These are phyloP conservation scores for Phytopythium kandeliae DNA, from an alignment of 352 stramenopile species.

Conservation along the genomic window DNA sequence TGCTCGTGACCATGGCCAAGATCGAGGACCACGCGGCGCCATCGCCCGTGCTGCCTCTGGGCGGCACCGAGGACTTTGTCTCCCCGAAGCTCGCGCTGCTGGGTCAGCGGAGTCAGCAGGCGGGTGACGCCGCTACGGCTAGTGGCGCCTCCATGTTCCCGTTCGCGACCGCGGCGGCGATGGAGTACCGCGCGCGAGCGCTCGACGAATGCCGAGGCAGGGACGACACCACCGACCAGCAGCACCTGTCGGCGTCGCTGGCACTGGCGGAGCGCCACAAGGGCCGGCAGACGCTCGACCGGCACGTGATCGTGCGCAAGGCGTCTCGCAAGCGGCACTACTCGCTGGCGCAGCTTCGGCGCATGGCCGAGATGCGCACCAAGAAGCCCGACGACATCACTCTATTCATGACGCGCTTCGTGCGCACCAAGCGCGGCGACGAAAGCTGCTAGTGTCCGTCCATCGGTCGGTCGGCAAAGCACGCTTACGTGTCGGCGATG, in stretches of 20 bases:
- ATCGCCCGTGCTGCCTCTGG: constrained; percentile 1
- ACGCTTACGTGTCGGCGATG: constrained; percentile 61
- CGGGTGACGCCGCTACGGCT: neutral
- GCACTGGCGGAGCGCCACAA: constrained; percentile 47
- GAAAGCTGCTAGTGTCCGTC: too few species aligned
- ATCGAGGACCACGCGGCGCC: constrained; percentile 13
- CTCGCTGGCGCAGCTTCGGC: constrained; percentile 54
- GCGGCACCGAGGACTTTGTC: constrained; percentile 1
- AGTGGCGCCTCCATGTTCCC: constrained; percentile 26
- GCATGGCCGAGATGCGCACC: constrained; percentile 68
- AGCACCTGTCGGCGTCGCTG: constrained; percentile 43
- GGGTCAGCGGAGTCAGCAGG: too few species aligned
- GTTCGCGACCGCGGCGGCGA: constrained; percentile 55
- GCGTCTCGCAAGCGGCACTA: constrained; percentile 63
- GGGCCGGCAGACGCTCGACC: constrained; percentile 41
- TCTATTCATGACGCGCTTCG: constrained; percentile 57
- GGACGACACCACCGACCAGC: constrained; percentile 11
- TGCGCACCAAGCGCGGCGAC: too few species aligned
- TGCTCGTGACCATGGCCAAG: constrained; percentile 41
- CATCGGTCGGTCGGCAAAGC: too few species aligned
- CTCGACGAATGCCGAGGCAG: constrained; percentile 21
- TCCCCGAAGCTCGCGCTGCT: constrained; percentile 1
- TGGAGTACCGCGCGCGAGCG: constrained; percentile 55
- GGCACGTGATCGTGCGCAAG: constrained; percentile 46
- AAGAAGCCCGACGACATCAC: constrained; percentile 82